phyloP scores from a whole-genome alignment of 148 eudicot species.

The Chenopodium suecicum region DNA sequence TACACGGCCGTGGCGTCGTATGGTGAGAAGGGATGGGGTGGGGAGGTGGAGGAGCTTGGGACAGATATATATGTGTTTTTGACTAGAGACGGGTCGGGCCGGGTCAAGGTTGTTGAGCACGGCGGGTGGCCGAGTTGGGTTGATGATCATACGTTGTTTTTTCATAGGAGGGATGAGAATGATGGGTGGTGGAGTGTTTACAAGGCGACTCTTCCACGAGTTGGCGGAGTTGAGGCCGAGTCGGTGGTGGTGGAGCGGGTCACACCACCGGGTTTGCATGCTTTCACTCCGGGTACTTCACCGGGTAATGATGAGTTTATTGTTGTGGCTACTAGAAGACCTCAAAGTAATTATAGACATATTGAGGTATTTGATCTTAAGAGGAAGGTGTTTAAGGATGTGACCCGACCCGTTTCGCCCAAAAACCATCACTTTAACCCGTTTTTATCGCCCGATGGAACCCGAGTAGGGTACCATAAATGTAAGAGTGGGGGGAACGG shows the following conservation, averaged over 20 bases:
- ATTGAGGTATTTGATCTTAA: conserved; percentile 66
- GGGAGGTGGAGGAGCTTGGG: conserved; percentile 69
- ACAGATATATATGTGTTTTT: conserved; percentile 69
- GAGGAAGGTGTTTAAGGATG: conserved; percentile 39
- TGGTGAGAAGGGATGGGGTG: conserved; percentile 67
- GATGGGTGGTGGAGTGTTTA: conserved; percentile 94
- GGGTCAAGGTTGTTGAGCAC: conserved; percentile 66
- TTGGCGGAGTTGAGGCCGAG: conserved; percentile 25
- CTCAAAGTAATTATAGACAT: conserved; percentile 64
- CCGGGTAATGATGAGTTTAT: conserved; percentile 51
- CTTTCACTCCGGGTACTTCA: conserved; percentile 79
- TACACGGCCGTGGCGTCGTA: conserved; percentile 83
- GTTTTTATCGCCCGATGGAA: conserved; percentile 59
- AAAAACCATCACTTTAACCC: conserved; percentile 68
- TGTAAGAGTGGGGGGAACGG: conserved; percentile 54
- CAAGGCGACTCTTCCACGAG: conserved; percentile 40
- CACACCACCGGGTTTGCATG: conserved; percentile 91
- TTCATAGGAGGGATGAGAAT: conserved; percentile 57
- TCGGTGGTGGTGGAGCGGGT: conserved; percentile 61
- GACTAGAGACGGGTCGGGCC: conserved; percentile 64
- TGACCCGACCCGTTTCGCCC: conserved; percentile 59
- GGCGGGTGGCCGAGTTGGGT: conserved; percentile 98
- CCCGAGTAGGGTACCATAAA: conserved; percentile 69
- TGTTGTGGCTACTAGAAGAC: conserved; percentile 72
- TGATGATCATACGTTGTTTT: conserved; percentile 62